Conservation (phyloP, 805 yeast species). For the Pichia kluyveri region DNA sequence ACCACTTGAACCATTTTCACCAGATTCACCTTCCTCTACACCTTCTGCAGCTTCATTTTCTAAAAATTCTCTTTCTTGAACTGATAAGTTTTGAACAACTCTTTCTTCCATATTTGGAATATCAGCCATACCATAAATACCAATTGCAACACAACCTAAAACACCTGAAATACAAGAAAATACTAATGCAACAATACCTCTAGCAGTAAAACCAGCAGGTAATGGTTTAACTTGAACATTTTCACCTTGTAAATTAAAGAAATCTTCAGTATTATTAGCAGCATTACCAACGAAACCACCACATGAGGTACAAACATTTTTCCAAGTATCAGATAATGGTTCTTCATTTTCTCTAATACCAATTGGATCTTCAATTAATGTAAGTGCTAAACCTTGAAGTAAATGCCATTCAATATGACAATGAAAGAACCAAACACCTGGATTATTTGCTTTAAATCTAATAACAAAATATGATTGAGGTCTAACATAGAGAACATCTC, state of each 20-base stretch:
- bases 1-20: slow-evolving; percentile 5
- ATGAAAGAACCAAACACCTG: slow-evolving; percentile 99
- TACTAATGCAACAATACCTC: slow-evolving; percentile 89
- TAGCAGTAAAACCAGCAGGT: slow-evolving; percentile 88
- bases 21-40: background rate
- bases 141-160: slow-evolving; percentile 69
- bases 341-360: slow-evolving; percentile 53
- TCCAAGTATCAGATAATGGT: slow-evolving; percentile 48
- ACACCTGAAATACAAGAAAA: slow-evolving; percentile 84
- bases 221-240: slow-evolving; percentile 56
- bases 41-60: slow-evolving; percentile 3
- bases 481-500: slow-evolving; percentile 74
- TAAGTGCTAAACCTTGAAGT: slow-evolving; percentile 83
- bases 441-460: slow-evolving; percentile 87
- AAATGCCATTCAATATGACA: slow-evolving; percentile 99
- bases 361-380: slow-evolving; percentile 76
- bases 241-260: slow-evolving; percentile 64
- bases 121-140: slow-evolving; percentile 81
- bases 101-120: slow-evolving; percentile 57
- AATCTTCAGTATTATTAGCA: slow-evolving; percentile 65
- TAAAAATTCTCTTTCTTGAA: slow-evolving; percentile 34
- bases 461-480: slow-evolving; percentile 81
- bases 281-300: slow-evolving; percentile 70
- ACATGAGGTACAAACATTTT: slow-evolving; percentile 45
- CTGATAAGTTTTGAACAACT: slow-evolving; percentile 47